Conservation (phyloP, 2,329 filamentous ascomycete genomes). For the Colletotrichum navitas region DNA sequence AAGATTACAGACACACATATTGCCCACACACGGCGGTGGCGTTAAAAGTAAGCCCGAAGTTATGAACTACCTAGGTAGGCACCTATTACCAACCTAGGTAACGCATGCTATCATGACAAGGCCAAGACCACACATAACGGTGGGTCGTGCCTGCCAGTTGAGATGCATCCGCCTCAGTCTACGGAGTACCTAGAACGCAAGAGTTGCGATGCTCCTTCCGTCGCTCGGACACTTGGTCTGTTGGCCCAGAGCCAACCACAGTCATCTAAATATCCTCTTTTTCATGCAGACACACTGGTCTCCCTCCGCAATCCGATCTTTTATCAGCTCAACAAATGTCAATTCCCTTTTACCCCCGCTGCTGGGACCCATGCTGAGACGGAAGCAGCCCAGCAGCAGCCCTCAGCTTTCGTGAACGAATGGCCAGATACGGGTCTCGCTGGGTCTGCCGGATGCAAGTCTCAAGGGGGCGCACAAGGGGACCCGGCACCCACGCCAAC, state of each 20-base stretch:
- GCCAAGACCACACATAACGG: neutral
- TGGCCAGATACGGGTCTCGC: neutral
- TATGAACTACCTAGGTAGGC: neutral
- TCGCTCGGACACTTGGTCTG: neutral
- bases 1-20: neutral
- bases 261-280: neutral
- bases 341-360: neutral
- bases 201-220: neutral
- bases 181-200: too few relatives aligned
- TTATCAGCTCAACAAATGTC: conserved; percentile 13
- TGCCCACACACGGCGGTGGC: neutral
- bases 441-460: neutral
- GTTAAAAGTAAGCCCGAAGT: conserved; percentile 11
- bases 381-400: conserved; percentile 6
- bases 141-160: conserved; percentile 10
- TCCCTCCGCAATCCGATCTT: conserved; percentile 28
- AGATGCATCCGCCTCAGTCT: conserved; percentile 2
- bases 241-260: neutral
- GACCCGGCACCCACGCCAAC: neutral
- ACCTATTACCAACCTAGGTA: too few relatives aligned
- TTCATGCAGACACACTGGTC: neutral
- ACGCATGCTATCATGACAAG: conserved; percentile 2
- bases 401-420: neutral
- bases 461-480: conserved; percentile 1
- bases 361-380: neutral